phyloP scores from a whole-genome alignment of 176 grass and related monocot genomes.

The Raddia guianensis region DNA sequence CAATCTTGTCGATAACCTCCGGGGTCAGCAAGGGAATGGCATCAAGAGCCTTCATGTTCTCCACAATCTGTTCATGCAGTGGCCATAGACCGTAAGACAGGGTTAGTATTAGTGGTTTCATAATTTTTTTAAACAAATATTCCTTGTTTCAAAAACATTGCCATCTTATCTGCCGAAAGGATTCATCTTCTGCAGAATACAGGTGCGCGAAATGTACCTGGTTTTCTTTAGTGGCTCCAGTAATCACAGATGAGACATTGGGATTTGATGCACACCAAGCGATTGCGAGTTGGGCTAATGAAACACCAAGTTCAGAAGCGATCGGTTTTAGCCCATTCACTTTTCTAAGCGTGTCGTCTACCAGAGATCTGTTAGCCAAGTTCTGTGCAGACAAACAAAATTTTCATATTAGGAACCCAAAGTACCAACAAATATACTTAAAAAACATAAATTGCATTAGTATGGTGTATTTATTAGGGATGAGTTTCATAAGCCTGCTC shows the following conservation, averaged over 20 bases:
- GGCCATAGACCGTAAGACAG: neutral
- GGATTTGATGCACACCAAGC: constrained; percentile 98
- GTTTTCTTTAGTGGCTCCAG: constrained; percentile 93
- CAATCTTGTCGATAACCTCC: constrained; percentile 81
- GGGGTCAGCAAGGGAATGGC: constrained; percentile 78
- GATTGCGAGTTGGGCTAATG: constrained; percentile 83
- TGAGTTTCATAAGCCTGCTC: neutral
- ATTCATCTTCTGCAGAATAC: neutral
- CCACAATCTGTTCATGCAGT: constrained; percentile 60
- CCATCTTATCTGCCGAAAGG: neutral
- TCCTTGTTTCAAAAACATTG: neutral
- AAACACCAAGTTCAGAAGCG: constrained; percentile 76
- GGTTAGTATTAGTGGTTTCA: no score
- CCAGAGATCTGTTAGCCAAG: constrained; percentile 79
- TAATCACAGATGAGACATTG: constrained; percentile 94
- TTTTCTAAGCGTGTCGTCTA: constrained; percentile 85
- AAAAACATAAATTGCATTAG: neutral
- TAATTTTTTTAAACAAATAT: neutral
- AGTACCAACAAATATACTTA: neutral
- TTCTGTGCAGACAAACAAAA: constrained; percentile 55
- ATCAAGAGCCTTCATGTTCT: constrained; percentile 98
- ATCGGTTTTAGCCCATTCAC: constrained; percentile 89
- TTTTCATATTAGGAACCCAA: neutral
- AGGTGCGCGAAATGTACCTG: constrained; percentile 58
- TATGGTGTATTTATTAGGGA: neutral